A percentile compares a stretch with the other conserved stretches of the same genome.
phyloP scores from a whole-genome alignment of 2,329 filamentous ascomycete species.

The Neospermospora avenae region DNA sequence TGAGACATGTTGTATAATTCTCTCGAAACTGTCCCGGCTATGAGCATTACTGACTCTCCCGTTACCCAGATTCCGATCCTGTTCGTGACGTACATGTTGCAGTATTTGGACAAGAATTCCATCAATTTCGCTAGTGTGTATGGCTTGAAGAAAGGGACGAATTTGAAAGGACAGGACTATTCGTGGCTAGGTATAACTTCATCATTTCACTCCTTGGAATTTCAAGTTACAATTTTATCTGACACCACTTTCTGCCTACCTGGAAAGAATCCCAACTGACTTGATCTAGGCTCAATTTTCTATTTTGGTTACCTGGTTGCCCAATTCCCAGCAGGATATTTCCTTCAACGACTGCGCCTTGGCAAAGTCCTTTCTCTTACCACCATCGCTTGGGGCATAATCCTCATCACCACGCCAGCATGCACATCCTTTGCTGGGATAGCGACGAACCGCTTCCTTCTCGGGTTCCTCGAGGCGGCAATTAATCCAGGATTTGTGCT shows the following conservation, averaged over 20 bases:
- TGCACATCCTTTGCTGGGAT: slow-evolving; percentile 57
- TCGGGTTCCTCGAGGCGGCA: slow-evolving; percentile 51
- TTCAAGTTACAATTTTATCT: not conserved
- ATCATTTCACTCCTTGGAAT: not conserved
- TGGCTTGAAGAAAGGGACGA: slow-evolving; percentile 45
- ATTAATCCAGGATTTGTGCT: slow-evolving; percentile 49
- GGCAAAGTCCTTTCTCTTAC: slow-evolving; percentile 46
- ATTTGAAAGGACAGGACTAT: slow-evolving; percentile 46
- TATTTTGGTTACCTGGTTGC: slow-evolving; percentile 49
- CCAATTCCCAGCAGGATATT: slow-evolving; percentile 43
- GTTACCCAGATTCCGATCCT: slow-evolving; percentile 43
- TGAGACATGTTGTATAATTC: too few species aligned
- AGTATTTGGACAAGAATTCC: slow-evolving; percentile 42
- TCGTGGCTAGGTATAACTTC: slow-evolving; percentile 57
- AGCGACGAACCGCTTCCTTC: slow-evolving; percentile 57
- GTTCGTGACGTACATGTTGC: slow-evolving; percentile 55
- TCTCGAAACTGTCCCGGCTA: too few species aligned
- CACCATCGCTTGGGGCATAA: slow-evolving; percentile 46
- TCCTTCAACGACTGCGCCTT: slow-evolving; percentile 47
- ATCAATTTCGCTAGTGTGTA: slow-evolving; percentile 47
- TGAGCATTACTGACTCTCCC: too few species aligned
- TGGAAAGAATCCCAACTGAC: not conserved
- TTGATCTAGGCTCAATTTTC: slow-evolving; percentile 43
- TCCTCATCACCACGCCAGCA: slow-evolving; percentile 47
- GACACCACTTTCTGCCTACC: not conserved